Evolutionary conservation across 495 filamentous ascomycete species (phyloP).

Genomic region (Podospora anserina): DNA sequence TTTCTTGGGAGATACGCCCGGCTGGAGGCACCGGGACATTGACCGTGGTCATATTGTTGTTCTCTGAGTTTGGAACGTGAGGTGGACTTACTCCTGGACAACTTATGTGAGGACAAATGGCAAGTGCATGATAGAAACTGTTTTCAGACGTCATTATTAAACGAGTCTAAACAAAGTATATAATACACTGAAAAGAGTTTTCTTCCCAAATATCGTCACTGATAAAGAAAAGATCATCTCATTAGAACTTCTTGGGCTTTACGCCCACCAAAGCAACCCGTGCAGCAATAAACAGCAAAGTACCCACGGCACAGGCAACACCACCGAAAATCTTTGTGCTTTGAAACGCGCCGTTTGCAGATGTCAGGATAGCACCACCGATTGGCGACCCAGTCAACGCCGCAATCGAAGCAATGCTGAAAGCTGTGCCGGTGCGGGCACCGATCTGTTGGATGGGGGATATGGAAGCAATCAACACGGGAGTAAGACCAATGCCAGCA

Average conservation of each 20-base stretch:
- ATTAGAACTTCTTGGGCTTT: not conserved
- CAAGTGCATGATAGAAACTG: not conserved
- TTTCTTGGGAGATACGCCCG: not conserved
- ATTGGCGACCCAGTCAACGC: conserved; percentile 18
- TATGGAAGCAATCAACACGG: conserved; percentile 25
- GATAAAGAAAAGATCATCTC: not conserved
- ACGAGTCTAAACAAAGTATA: not conserved
- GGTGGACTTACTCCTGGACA: not conserved
- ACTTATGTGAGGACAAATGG: too few species aligned
- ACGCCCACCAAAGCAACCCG: not conserved
- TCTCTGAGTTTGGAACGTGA: not conserved
- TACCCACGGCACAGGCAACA: not conserved
- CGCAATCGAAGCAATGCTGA: conserved; percentile 30
- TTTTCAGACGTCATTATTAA: not conserved
- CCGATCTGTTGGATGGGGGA: conserved; percentile 26
- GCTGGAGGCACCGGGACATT: not conserved
- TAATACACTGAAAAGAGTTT: not conserved
- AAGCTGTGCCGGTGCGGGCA: conserved; percentile 22
- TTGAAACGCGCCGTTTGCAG: not conserved
- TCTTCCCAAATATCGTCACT: not conserved
- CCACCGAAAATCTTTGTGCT: conserved; percentile 1
- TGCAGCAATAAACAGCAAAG: not conserved
- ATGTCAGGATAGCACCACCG: conserved; percentile 16
- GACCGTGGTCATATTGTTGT: not conserved
- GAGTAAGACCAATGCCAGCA: conserved; percentile 26